phyloP scores from a whole-genome alignment of 169 alveolate genomes.

The Plasmodium knowlesi region DNA sequence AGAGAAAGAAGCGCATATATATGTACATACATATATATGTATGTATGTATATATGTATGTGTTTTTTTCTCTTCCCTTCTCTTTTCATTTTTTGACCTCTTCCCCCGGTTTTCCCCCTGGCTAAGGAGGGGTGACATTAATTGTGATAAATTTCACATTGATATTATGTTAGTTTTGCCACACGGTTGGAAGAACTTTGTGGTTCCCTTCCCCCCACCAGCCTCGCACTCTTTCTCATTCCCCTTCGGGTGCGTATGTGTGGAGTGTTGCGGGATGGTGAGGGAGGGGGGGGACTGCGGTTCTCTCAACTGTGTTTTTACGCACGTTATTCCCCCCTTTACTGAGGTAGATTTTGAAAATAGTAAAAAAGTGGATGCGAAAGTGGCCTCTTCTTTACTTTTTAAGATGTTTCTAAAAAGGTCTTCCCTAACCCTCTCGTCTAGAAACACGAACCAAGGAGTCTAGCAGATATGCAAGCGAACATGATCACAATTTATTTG shows the following conservation, averaged over 20 bases:
- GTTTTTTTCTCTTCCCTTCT: no score
- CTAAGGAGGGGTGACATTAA: not conserved
- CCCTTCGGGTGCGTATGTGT: not conserved
- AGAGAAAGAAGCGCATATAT: not conserved
- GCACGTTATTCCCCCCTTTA: not conserved
- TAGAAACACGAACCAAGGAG: constrained; percentile 57
- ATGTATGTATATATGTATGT: not conserved
- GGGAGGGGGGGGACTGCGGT: not conserved
- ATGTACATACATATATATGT: not conserved
- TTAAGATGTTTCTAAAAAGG: constrained; percentile 37
- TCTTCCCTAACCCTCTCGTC: constrained; percentile 14
- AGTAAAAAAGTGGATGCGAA: not conserved
- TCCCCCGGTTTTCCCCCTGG: not conserved
- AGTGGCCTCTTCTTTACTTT: not conserved
- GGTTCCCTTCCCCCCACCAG: not conserved
- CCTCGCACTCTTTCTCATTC: not conserved
- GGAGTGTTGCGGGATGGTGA: not conserved
- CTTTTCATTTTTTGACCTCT: not conserved
- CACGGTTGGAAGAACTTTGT: not conserved
- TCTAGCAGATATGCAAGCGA: constrained; percentile 13
- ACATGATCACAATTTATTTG: not conserved
- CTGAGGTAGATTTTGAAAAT: not conserved
- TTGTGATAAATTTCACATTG: not conserved
- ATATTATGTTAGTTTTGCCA: not conserved
- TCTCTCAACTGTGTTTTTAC: not conserved